Evolutionary conservation across 768 basidiomycete genomes (phyloP).

Genomic region (Tylopilus subfusipes): DNA sequence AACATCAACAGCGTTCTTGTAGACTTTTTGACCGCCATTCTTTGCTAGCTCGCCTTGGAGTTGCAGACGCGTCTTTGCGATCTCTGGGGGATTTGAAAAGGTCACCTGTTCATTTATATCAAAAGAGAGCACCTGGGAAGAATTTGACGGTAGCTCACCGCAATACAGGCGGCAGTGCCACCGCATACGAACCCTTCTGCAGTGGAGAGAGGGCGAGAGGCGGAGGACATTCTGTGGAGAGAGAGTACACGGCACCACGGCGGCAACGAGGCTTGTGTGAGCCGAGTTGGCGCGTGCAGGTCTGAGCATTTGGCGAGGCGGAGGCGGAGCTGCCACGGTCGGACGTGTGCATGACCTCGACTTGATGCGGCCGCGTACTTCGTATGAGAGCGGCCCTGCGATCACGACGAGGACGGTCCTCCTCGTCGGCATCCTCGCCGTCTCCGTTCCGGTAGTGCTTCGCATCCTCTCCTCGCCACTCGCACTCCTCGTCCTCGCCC

Average conservation of each 20-base stretch:
- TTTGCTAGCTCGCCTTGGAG: conserved; percentile 93
- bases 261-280: conserved; percentile 5
- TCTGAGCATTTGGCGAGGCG: too few species aligned
- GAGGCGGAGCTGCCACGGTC: too few species aligned
- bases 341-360: not conserved
- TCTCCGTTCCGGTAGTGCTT: conserved; percentile 51
- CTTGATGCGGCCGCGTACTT: conserved; percentile 19
- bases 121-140: conserved; percentile 4
- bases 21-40: conserved; percentile 66
- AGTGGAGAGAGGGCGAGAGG: conserved; percentile 49
- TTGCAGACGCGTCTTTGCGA: conserved; percentile 90
- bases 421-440: conserved; percentile 53
- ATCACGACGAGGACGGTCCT: conserved; percentile 53
- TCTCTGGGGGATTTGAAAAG: conserved; percentile 71
- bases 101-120: conserved; percentile 53
- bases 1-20: conserved; percentile 87
- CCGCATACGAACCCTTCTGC: conserved; percentile 85
- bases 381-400: conserved; percentile 33
- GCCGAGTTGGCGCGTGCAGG: too few species aligned
- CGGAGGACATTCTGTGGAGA: conserved; percentile 17
- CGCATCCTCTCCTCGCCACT: conserved; percentile 67
- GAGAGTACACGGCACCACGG: not conserved
- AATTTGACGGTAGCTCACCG: conserved; percentile 44
- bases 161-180: conserved; percentile 86
- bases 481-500: conserved; percentile 59